A percentile compares a stretch with the other conserved stretches of the same genome.
Conservation (phyloP, 495 filamentous ascomycete species). For the Lepidopterella palustris region DNA sequence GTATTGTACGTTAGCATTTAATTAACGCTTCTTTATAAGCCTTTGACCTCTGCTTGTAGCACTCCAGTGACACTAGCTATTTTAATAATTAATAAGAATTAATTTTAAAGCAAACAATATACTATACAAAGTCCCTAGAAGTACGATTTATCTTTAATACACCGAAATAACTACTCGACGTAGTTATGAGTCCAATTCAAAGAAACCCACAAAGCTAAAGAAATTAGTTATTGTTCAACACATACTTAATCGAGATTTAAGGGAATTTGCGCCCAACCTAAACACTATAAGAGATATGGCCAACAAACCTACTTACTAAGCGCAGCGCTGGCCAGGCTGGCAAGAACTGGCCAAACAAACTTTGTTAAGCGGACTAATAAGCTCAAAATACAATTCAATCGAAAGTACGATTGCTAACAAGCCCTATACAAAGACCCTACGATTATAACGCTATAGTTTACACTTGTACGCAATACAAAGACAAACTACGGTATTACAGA, state of each 20-base stretch:
- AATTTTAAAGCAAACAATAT: neutral
- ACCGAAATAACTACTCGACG: neutral
- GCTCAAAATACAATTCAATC: neutral
- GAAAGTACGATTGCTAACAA: neutral
- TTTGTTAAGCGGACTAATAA: neutral
- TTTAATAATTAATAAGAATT: neutral
- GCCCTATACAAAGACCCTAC: neutral
- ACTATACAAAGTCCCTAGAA: neutral
- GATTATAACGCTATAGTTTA: conserved; percentile 1
- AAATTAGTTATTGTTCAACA: neutral
- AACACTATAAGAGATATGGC: neutral
- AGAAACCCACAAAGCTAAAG: neutral
- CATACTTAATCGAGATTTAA: no score
- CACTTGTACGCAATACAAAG: conserved; percentile 1
- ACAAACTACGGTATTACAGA: conserved; percentile 3
- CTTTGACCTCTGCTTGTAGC: no score
- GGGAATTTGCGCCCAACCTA: neutral
- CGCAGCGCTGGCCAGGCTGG: neutral
- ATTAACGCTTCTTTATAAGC: no score
- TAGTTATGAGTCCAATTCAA: neutral
- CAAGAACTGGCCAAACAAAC: neutral
- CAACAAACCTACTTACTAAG: neutral
- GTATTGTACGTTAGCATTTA: no score
- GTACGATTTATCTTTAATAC: neutral
- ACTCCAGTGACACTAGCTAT: no score